Conservation (phyloP, 805 yeast species). For the Ogataea trehalophila region DNA sequence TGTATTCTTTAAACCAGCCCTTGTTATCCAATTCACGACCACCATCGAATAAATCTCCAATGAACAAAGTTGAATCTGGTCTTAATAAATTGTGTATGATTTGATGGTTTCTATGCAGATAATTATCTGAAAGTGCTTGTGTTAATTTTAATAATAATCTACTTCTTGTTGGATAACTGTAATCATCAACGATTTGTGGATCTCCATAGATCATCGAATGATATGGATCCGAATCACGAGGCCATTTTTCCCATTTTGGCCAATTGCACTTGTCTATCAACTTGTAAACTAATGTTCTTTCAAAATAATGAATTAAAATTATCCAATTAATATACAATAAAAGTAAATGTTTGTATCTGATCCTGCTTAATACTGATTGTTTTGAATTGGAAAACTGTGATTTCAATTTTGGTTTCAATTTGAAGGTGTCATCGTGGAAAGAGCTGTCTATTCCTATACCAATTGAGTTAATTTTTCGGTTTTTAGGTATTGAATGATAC, state of each 20-base stretch:
- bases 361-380: not conserved
- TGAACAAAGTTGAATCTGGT: slow-evolving; percentile 73
- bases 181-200: slow-evolving; percentile 86
- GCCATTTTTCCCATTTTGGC: slow-evolving; percentile 65
- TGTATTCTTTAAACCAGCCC: slow-evolving; percentile 61
- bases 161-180: slow-evolving; percentile 78
- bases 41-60: slow-evolving; percentile 93
- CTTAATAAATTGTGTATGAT: slow-evolving; percentile 51
- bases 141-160: slow-evolving; percentile 48
- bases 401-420: too few relatives aligned
- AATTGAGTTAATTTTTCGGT: slow-evolving; percentile 3
- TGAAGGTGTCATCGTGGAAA: too few relatives aligned
- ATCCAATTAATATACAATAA: slow-evolving; percentile 38
- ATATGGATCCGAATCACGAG: slow-evolving; percentile 20
- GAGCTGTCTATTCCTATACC: slow-evolving; percentile 7
- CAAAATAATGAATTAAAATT: slow-evolving; percentile 44
- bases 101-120: slow-evolving; percentile 72
- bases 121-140: slow-evolving; percentile 63
- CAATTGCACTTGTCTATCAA: slow-evolving; percentile 52
- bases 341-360: slow-evolving; percentile 20
- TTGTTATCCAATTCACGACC: slow-evolving; percentile 51
- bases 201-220: slow-evolving; percentile 66
- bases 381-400: too few relatives aligned
- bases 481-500: too few relatives aligned
- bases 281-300: slow-evolving; percentile 43